Conservation (phyloP, 768 basidiomycete species). For the Lactarius tabidus region DNA sequence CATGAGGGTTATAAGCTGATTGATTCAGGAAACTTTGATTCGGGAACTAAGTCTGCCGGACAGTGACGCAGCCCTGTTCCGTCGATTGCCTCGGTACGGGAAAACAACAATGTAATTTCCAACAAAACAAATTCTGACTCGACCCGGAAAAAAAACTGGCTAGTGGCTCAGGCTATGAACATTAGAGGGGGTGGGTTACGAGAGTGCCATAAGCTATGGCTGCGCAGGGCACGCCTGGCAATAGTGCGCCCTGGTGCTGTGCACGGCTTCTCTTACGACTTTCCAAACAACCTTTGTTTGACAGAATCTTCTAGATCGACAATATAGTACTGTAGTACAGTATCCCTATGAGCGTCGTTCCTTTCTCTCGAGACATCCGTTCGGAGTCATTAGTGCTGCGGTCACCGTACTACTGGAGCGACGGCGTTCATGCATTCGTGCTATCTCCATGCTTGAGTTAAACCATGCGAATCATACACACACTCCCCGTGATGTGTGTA, state of each 20-base stretch:
- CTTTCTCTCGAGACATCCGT: constrained; percentile 11
- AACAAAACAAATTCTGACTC: not conserved
- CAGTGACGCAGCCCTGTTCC: constrained; percentile 8
- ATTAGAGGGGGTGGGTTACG: not conserved
- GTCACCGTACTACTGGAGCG: not conserved
- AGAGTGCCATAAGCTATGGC: too few relatives aligned
- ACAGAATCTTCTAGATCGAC: not conserved
- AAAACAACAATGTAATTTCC: not conserved
- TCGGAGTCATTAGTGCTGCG: constrained; percentile 17
- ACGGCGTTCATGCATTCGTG: constrained; percentile 3
- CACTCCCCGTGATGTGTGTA: constrained; percentile 5
- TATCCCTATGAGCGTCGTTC: not conserved
- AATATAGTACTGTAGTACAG: not conserved
- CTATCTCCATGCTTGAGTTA: not conserved
- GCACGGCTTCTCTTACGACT: not conserved
- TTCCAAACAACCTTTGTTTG: too few relatives aligned
- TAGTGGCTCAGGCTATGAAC: too few relatives aligned
- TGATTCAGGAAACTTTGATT: not conserved
- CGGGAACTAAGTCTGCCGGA: constrained; percentile 5
- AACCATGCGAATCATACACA: not conserved
- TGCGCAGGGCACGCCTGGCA: not conserved
- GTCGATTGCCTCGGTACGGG: not conserved
- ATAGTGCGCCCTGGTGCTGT: not conserved
- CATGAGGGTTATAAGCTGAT: not conserved
- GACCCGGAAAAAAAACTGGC: not conserved